phyloP scores from a whole-genome alignment of 768 basidiomycete species.

The Serendipita sp. region DNA sequence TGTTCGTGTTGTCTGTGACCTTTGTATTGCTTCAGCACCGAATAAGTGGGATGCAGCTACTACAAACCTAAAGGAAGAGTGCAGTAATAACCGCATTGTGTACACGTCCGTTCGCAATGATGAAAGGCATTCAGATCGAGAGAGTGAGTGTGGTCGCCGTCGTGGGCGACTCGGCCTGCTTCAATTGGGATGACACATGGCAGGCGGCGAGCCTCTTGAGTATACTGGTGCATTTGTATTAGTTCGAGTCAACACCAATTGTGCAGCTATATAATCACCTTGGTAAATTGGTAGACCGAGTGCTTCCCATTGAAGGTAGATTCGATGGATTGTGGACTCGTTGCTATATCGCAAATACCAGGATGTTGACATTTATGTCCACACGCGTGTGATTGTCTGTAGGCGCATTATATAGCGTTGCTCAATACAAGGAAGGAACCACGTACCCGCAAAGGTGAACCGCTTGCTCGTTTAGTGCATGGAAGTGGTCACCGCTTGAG shows the following conservation, averaged over 20 bases:
- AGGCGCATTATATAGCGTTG: neutral
- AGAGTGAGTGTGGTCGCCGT: conserved; percentile 35
- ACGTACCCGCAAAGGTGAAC: conserved; percentile 46
- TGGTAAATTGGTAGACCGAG: conserved; percentile 50
- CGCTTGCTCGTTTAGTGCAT: conserved; percentile 27
- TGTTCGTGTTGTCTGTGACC: conserved; percentile 46
- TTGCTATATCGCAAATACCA: conserved; percentile 46
- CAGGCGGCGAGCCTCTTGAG: conserved; percentile 33
- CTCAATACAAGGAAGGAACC: neutral
- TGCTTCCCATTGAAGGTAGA: conserved; percentile 45
- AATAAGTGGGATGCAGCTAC: neutral
- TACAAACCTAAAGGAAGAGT: conserved; percentile 36
- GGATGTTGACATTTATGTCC: conserved; percentile 25
- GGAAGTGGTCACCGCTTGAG: conserved; percentile 33
- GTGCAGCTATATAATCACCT: conserved; percentile 23
- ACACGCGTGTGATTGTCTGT: conserved; percentile 39
- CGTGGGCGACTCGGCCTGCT: conserved; percentile 27
- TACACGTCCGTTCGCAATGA: conserved; percentile 39
- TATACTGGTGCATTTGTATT: conserved; percentile 8
- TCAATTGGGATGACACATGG: conserved; percentile 34
- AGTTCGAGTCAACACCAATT: neutral
- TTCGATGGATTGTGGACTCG: conserved; percentile 41
- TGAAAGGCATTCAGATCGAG: conserved; percentile 32
- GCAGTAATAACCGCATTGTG: conserved; percentile 43
- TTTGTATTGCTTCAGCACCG: conserved; percentile 15